Evolutionary conservation across 2,329 filamentous ascomycete species (phyloP).

Genomic region (Colletotrichum higginsianum): DNA sequence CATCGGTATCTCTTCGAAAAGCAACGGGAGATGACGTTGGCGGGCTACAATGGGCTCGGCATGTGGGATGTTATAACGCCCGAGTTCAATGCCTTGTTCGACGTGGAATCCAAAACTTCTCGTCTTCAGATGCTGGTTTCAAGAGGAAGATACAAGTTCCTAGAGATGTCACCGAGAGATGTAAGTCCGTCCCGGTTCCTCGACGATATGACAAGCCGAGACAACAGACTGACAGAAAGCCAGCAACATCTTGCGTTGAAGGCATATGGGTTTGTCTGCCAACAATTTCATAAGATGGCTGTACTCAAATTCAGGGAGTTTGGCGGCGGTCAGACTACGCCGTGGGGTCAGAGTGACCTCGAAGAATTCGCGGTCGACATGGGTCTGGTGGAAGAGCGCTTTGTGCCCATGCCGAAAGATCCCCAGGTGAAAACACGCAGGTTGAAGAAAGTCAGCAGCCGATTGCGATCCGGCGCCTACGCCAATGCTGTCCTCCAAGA

Average conservation of each 20-base stretch:
- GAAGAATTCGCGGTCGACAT: slow-evolving; percentile 64
- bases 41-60: slow-evolving; percentile 66
- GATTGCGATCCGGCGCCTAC: slow-evolving; percentile 33
- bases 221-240: not conserved
- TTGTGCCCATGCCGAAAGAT: slow-evolving; percentile 50
- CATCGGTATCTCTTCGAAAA: slow-evolving; percentile 65
- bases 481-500: slow-evolving; percentile 27
- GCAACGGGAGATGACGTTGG: slow-evolving; percentile 57
- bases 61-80: slow-evolving; percentile 71
- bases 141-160: slow-evolving; percentile 64
- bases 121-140: slow-evolving; percentile 71
- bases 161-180: slow-evolving; percentile 64
- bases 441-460: slow-evolving; percentile 58
- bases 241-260: not conserved
- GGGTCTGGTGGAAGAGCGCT: slow-evolving; percentile 60
- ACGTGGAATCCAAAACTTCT: slow-evolving; percentile 60
- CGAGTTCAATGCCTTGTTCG: slow-evolving; percentile 56
- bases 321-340: slow-evolving; percentile 64
- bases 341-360: slow-evolving; percentile 65
- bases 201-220: not conserved
- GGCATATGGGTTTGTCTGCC: slow-evolving; percentile 14
- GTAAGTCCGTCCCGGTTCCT: slow-evolving; percentile 54
- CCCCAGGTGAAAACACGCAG: slow-evolving; percentile 56
- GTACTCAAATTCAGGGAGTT: slow-evolving; percentile 63
- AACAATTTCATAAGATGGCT: slow-evolving; percentile 55